phyloP scores from a whole-genome alignment of 2,329 filamentous ascomycete species.

The Hansfordia pulvinata region DNA sequence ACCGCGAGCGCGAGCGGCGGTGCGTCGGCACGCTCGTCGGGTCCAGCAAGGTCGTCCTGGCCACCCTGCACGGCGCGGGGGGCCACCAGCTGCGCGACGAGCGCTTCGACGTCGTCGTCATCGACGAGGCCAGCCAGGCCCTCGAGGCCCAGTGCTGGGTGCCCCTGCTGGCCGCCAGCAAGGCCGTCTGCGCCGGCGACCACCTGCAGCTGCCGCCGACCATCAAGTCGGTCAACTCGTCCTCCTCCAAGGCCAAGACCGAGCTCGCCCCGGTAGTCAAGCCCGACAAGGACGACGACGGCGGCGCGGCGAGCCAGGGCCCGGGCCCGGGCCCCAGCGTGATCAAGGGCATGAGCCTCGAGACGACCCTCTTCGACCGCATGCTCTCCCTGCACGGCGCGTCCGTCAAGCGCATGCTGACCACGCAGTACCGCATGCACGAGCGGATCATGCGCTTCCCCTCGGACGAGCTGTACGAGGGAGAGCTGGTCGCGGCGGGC shows the following conservation, averaged over 20 bases:
- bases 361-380: slow-evolving; percentile 87
- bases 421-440: slow-evolving; percentile 97
- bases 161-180: slow-evolving; percentile 63
- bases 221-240: slow-evolving; percentile 62
- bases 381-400: slow-evolving; percentile 70
- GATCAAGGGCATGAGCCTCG: slow-evolving; percentile 49
- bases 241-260: slow-evolving; percentile 24
- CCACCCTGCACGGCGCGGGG: slow-evolving; percentile 85
- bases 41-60: slow-evolving; percentile 75
- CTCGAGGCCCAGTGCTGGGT: slow-evolving; percentile 98
- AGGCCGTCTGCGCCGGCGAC: slow-evolving; percentile 85
- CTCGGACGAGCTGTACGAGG: slow-evolving; percentile 76
- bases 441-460: slow-evolving; percentile 91
- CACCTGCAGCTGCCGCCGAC: slow-evolving; percentile 90
- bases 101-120: slow-evolving; percentile 83
- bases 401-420: slow-evolving; percentile 85
- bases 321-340: slow-evolving; percentile 5
- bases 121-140: slow-evolving; percentile 93
- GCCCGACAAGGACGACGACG: slow-evolving; percentile 19
- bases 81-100: slow-evolving; percentile 69
- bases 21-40: slow-evolving; percentile 67
- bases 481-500: slow-evolving; percentile 67
- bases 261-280: too few species aligned
- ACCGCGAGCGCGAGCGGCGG: slow-evolving; percentile 66
- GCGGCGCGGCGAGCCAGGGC: slow-evolving; percentile 18